A percentile compares a stretch with the other conserved stretches of the same genome.
Conservation (phyloP, 495 filamentous ascomycete species). For the Xylaria cubensis region DNA sequence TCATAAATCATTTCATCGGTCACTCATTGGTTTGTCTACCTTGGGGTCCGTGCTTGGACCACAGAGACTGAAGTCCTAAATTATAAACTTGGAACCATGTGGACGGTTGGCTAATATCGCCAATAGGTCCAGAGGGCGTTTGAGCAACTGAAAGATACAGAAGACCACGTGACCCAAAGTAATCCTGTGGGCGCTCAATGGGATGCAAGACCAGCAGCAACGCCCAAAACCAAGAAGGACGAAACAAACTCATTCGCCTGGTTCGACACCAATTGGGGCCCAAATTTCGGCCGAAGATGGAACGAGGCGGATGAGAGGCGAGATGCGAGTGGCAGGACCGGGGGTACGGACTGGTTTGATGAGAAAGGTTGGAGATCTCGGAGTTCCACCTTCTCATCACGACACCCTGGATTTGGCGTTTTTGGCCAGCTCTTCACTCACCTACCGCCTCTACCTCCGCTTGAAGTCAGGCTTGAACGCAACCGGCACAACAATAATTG, state of each 20-base stretch:
- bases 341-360: not conserved
- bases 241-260: not conserved
- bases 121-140: conserved; percentile 4
- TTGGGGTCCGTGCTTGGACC: not conserved
- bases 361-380: conserved; percentile 13
- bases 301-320: not conserved
- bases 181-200: not conserved
- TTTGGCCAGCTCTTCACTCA: conserved; percentile 2
- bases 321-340: not conserved
- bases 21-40: not conserved
- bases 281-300: not conserved
- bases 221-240: not conserved
- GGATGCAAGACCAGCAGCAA: not conserved
- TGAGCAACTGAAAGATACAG: not conserved
- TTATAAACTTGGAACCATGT: not conserved
- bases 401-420: conserved; percentile 3
- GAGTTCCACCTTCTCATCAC: conserved; percentile 1
- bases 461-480: not conserved
- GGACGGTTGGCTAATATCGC: not conserved
- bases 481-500: not conserved
- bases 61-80: not conserved
- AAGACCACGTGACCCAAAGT: not conserved
- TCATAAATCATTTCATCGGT: not conserved
- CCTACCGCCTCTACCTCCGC: not conserved
- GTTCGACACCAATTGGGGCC: conserved; percentile 14